Evolutionary conservation across 768 basidiomycete species (phyloP).

Genomic region (Asterophora parasitica): DNA sequence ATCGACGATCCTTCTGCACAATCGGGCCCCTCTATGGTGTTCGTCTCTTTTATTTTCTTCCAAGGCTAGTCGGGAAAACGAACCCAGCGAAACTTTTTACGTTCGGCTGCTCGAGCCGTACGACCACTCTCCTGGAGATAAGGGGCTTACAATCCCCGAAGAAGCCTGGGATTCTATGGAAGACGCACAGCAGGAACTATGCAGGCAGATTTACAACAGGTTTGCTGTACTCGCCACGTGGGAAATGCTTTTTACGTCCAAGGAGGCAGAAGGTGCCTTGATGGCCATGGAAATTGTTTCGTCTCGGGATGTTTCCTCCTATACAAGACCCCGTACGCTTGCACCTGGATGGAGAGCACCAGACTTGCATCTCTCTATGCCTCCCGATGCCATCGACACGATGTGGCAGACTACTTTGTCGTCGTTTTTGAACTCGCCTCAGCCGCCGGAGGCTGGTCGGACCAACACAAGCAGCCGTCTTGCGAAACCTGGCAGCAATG

Average conservation of each 20-base stretch:
- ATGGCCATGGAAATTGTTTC: background rate
- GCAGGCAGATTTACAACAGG: background rate
- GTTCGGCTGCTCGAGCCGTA: too few species aligned
- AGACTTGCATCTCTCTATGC: background rate
- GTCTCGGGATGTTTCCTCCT: background rate
- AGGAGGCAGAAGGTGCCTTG: constrained; percentile 3
- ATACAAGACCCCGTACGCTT: background rate
- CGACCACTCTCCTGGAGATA: too few species aligned
- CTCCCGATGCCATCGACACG: constrained; percentile 1
- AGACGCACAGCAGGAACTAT: background rate
- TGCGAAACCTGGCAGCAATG: too few species aligned
- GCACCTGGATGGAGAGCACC: background rate
- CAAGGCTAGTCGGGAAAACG: background rate
- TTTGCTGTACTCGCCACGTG: constrained; percentile 4
- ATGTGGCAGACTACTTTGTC: too few species aligned
- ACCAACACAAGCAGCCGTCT: too few species aligned
- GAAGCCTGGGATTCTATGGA: background rate
- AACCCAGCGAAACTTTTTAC: too few species aligned
- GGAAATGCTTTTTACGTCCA: constrained; percentile 6
- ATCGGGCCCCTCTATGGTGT: background rate
- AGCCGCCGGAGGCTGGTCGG: too few species aligned
- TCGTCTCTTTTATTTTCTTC: background rate
- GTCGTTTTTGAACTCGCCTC: too few species aligned
- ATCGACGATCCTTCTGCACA: constrained; percentile 4
- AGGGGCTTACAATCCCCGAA: background rate